These are phyloP conservation scores for Arthrobotrys megalospora DNA, from an alignment of 2,329 filamentous ascomycete genomes.

Conservation along the genomic window DNA sequence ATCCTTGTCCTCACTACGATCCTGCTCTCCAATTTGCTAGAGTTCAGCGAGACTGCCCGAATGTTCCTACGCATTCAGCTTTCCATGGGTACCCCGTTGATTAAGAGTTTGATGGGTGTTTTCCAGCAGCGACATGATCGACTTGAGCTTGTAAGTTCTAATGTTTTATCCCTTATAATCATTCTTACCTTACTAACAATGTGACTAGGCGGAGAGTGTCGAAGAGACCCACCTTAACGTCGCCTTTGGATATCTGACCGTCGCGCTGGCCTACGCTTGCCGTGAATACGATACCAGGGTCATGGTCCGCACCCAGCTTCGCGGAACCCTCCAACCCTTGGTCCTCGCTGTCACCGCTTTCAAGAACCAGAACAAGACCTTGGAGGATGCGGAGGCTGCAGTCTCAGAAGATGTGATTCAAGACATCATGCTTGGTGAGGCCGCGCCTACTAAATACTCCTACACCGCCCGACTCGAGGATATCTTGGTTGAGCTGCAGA, in stretches of 20 bases:
- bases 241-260: constrained; percentile 76
- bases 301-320: constrained; percentile 68
- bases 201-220: constrained; percentile 66
- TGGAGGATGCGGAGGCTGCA: constrained; percentile 45
- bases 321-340: constrained; percentile 70
- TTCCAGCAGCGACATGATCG: constrained; percentile 42
- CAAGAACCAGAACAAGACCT: constrained; percentile 60
- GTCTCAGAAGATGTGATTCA: constrained; percentile 37
- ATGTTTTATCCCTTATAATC: background rate
- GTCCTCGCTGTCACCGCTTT: constrained; percentile 75
- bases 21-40: constrained; percentile 48
- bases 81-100: constrained; percentile 17
- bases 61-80: constrained; percentile 34
- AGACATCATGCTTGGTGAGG: constrained; percentile 41
- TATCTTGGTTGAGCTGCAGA: constrained; percentile 34
- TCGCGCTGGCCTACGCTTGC: constrained; percentile 76
- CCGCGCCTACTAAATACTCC: constrained; percentile 23
- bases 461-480: constrained; percentile 53
- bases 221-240: constrained; percentile 75
- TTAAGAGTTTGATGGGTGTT: constrained; percentile 43
- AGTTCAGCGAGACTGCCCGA: constrained; percentile 52
- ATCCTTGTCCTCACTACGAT: constrained; percentile 39
- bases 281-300: constrained; percentile 69
- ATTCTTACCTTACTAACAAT: constrained; percentile 18
- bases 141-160: constrained; percentile 49